Evolutionary conservation across 73 alveolate genomes (phyloP).

Genomic region (Effrenium voratum): DNA sequence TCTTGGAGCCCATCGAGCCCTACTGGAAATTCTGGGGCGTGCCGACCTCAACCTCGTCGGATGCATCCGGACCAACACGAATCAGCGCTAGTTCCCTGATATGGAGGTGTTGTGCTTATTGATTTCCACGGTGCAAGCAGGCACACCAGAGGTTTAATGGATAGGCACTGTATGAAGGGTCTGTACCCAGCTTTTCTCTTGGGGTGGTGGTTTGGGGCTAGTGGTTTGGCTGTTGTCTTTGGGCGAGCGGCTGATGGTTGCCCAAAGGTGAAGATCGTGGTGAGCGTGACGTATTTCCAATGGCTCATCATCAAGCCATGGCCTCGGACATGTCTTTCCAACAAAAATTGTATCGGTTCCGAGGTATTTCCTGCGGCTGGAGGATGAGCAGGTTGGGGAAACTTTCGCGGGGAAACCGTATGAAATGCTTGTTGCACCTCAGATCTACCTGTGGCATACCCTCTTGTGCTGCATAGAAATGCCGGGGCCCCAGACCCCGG

Average conservation of each 20-base stretch:
- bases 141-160: too few relatives aligned
- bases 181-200: too few relatives aligned
- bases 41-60: background rate
- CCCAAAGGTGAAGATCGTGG: constrained; percentile 89
- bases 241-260: too few relatives aligned
- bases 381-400: constrained; percentile 37
- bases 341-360: too few relatives aligned
- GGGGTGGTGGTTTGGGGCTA: too few relatives aligned
- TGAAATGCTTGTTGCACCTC: background rate
- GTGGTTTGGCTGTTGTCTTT: too few relatives aligned
- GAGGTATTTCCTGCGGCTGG: constrained; percentile 56
- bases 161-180: too few relatives aligned
- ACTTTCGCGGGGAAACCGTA: background rate
- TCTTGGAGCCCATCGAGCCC: constrained; percentile 56
- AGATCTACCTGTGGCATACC: constrained; percentile 83
- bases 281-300: constrained; percentile 86
- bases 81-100: too few relatives aligned
- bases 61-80: background rate
- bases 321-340: background rate
- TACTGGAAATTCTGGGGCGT: constrained; percentile 93
- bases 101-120: too few relatives aligned
- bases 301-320: constrained; percentile 74
- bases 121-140: too few relatives aligned
- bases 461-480: constrained; percentile 54
- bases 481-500: constrained; percentile 20